Percentiles rank a stretch among this genome's conserved stretches.
These are phyloP conservation scores for Stenocarpella maydis DNA, from an alignment of 2,329 filamentous ascomycete species.

Conservation along the genomic window DNA sequence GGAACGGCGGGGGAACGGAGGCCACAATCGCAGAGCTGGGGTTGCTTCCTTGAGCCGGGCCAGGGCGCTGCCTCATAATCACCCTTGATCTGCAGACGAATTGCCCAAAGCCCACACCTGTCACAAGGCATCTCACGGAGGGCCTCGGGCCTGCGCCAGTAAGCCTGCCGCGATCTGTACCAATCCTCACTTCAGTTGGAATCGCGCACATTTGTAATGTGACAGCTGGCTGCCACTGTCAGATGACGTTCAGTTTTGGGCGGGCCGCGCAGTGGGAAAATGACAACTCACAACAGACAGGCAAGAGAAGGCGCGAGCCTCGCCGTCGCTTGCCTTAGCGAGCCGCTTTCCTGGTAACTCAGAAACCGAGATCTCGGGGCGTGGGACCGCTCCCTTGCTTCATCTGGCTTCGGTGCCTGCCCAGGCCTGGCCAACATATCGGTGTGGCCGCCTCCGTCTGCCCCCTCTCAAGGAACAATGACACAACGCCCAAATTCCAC, in stretches of 20 bases:
- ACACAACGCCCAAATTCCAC: constrained; percentile 3
- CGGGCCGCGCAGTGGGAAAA: constrained; percentile 8
- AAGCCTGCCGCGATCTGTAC: constrained; percentile 22
- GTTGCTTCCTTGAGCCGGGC: constrained; percentile 16
- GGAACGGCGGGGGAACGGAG: constrained; percentile 24
- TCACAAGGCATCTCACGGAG: constrained; percentile 11
- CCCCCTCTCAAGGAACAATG: background rate
- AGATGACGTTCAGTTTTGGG: constrained; percentile 1
- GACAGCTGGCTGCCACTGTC: constrained; percentile 15
- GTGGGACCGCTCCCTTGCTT: constrained; percentile 21
- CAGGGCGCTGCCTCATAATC: constrained; percentile 14
- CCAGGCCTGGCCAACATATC: constrained; percentile 8
- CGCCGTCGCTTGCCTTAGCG: constrained; percentile 24
- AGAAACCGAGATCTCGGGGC: constrained; percentile 25
- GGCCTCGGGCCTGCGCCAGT: background rate
- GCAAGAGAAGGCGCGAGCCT: constrained; percentile 15
- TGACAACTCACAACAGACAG: constrained; percentile 30
- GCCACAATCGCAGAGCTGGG: background rate
- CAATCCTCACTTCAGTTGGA: background rate
- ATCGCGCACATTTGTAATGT: constrained; percentile 28
- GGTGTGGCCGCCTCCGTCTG: constrained; percentile 1
- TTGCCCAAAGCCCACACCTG: constrained; percentile 15
- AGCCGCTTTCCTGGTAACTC: constrained; percentile 22
- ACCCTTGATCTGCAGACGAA: constrained; percentile 26
- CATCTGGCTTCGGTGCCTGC: constrained; percentile 4